Percentiles rank a stretch among this genome's conserved stretches.
These are phyloP conservation scores for Aspergillus calidoustus DNA, from an alignment of 2,329 filamentous ascomycete genomes.

Conservation along the genomic window DNA sequence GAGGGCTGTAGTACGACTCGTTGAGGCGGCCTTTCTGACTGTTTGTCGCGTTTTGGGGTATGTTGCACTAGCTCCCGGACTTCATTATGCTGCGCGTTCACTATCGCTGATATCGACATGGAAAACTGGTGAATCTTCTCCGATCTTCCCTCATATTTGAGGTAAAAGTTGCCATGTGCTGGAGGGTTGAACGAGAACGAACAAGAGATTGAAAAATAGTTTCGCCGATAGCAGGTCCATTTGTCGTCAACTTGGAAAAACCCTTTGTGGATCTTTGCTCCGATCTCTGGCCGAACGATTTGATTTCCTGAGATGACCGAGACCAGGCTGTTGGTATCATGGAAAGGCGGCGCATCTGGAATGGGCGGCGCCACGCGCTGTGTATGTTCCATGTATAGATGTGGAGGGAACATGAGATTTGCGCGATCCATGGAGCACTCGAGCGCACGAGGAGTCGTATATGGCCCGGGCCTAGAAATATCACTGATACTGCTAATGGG, in stretches of 20 bases:
- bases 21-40: slow-evolving; percentile 75
- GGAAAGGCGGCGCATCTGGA: slow-evolving; percentile 49
- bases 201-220: slow-evolving; percentile 87
- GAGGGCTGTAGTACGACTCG: slow-evolving; percentile 70
- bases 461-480: slow-evolving; percentile 39
- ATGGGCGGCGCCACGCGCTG: slow-evolving; percentile 35
- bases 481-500: slow-evolving; percentile 39
- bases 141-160: slow-evolving; percentile 53
- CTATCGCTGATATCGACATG: slow-evolving; percentile 82
- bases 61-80: slow-evolving; percentile 85
- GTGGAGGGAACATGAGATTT: slow-evolving; percentile 36
- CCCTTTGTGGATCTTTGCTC: slow-evolving; percentile 83
- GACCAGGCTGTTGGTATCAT: slow-evolving; percentile 43
- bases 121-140: slow-evolving; percentile 74
- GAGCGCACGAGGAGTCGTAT: slow-evolving; percentile 38
- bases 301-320: slow-evolving; percentile 41
- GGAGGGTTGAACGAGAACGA: slow-evolving; percentile 73
- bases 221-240: slow-evolving; percentile 91
- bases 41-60: slow-evolving; percentile 89
- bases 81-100: slow-evolving; percentile 76
- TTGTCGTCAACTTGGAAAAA: slow-evolving; percentile 81
- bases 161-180: slow-evolving; percentile 60
- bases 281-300: slow-evolving; percentile 71
- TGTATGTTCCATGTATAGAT: slow-evolving; percentile 30
- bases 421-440: slow-evolving; percentile 39